Evolutionary conservation across 2,329 filamentous ascomycete genomes (phyloP).

Genomic region (Phaeosphaeria sp.): DNA sequence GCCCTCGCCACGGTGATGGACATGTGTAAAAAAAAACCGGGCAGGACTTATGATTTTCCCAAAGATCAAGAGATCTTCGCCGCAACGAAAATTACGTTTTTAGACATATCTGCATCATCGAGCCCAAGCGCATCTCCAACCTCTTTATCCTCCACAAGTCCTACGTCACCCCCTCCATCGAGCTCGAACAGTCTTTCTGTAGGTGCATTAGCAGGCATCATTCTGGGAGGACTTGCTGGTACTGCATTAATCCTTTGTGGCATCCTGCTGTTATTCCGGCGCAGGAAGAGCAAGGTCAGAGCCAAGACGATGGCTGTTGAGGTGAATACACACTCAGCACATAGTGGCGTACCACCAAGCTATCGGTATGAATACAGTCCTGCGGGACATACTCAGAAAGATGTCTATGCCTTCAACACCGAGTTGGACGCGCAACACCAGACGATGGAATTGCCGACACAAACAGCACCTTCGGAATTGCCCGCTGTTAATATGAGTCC

Average conservation of each 20-base stretch:
- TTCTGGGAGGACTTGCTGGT: slow-evolving; percentile 19
- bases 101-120: not conserved
- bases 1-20: slow-evolving; percentile 21
- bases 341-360: not conserved
- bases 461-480: not conserved
- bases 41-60: slow-evolving; percentile 15
- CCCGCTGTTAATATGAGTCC: not conserved
- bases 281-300: slow-evolving; percentile 15
- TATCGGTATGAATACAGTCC: not conserved
- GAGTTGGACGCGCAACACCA: not conserved
- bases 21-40: slow-evolving; percentile 25
- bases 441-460: not conserved
- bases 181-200: slow-evolving; percentile 11
- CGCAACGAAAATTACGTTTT: slow-evolving; percentile 17
- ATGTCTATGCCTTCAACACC: not conserved
- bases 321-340: not conserved
- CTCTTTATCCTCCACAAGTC: not conserved
- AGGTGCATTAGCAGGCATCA: slow-evolving; percentile 25
- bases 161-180: not conserved
- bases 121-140: slow-evolving; percentile 3
- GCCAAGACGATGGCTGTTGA: not conserved
- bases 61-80: slow-evolving; percentile 20
- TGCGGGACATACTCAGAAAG: not conserved
- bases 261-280: slow-evolving; percentile 20
- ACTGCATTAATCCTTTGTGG: slow-evolving; percentile 18